These are phyloP conservation scores for Nyctanthes arbortristis DNA, from an alignment of 257 asterid species.

Conservation along the genomic window DNA sequence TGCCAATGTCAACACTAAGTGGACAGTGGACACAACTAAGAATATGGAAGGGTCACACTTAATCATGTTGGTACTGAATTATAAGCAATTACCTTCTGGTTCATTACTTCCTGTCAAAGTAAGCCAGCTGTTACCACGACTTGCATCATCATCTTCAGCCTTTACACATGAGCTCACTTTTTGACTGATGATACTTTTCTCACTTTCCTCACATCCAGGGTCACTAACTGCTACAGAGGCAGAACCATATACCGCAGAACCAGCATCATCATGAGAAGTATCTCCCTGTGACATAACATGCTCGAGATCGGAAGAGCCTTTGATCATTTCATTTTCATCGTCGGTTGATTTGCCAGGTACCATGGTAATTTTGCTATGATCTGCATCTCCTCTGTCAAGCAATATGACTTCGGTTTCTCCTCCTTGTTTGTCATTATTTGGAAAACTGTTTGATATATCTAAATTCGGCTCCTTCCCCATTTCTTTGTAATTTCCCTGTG, in stretches of 20 bases:
- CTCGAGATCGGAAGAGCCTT: too few species aligned
- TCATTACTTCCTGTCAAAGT: background rate
- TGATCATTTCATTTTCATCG: background rate
- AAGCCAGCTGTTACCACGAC: background rate
- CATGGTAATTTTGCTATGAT: background rate
- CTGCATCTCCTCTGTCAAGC: background rate
- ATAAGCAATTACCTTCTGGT: background rate
- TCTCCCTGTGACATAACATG: background rate
- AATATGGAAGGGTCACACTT: background rate
- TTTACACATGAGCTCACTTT: background rate
- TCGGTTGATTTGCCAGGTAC: background rate
- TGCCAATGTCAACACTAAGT: conserved; percentile 3
- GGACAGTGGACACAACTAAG: background rate
- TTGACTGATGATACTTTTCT: conserved; percentile 5
- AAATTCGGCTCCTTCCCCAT: background rate
- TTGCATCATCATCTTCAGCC: background rate
- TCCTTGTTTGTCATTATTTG: conserved; percentile 20
- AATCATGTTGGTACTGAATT: background rate
- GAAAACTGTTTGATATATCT: background rate
- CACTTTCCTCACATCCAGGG: background rate
- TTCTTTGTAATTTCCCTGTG: background rate
- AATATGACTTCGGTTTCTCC: conserved; percentile 5
- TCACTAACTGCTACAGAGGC: background rate
- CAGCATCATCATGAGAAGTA: background rate
- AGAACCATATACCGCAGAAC: background rate